A percentile compares a stretch with the other conserved stretches of the same genome.
These are phyloP conservation scores for Vachellia collinsii DNA, from an alignment of 306 rosid species.

Conservation along the genomic window DNA sequence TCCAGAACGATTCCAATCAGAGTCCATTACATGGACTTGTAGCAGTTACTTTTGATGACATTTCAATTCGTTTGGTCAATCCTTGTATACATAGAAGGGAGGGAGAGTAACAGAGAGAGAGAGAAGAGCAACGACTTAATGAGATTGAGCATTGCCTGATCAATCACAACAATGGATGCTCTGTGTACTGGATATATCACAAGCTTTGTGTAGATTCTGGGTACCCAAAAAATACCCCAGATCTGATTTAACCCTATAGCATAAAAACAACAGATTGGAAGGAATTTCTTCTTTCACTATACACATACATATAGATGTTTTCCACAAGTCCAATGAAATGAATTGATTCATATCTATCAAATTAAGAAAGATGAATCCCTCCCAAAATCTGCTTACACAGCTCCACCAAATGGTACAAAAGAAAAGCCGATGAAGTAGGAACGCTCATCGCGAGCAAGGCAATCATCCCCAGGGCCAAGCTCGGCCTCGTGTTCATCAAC, in stretches of 20 bases:
- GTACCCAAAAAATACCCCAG: neutral
- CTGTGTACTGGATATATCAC: neutral
- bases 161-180: neutral
- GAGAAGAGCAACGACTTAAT: neutral
- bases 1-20: neutral
- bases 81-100: neutral
- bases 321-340: neutral
- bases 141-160: neutral
- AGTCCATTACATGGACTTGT: too few species aligned
- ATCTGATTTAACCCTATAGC: neutral
- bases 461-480: neutral
- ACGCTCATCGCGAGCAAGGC: neutral
- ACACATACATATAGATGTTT: neutral
- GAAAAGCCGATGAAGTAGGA: slow-evolving; percentile 6
- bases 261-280: neutral
- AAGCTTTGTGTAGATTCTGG: neutral
- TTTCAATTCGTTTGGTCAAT: neutral
- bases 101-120: neutral
- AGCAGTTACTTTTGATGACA: neutral
- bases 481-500: slow-evolving; percentile 20
- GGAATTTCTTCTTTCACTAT: neutral
- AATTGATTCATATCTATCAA: neutral
- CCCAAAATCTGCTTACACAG: neutral
- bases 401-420: neutral
- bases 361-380: neutral